Percentiles rank a stretch among this genome's conserved stretches.
Conservation (phyloP, 768 basidiomycete genomes). For the Symmetrospora coprosmae region DNA sequence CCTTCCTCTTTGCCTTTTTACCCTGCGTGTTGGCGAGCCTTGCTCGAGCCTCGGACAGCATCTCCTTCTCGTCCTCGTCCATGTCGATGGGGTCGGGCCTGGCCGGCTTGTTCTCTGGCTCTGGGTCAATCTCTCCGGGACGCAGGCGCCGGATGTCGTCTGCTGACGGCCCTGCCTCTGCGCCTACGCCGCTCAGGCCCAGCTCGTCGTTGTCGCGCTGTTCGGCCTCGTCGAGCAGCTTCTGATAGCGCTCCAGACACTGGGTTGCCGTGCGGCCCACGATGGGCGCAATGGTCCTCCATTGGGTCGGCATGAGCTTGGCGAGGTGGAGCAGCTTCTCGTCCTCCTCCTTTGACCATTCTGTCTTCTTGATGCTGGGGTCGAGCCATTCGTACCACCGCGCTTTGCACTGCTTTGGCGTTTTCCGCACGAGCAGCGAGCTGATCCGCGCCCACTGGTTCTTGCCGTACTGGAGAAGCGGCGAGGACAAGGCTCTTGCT, state of each 20-base stretch:
- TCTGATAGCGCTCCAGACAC: slow-evolving; percentile 95
- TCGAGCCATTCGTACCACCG: slow-evolving; percentile 52
- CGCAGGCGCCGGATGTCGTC: slow-evolving; percentile 78
- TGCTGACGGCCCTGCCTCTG: slow-evolving; percentile 69
- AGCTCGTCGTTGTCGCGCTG: slow-evolving; percentile 90
- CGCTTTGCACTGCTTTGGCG: slow-evolving; percentile 93
- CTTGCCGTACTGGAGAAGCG: slow-evolving; percentile 76
- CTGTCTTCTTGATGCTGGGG: slow-evolving; percentile 98
- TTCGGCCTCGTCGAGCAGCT: slow-evolving; percentile 91
- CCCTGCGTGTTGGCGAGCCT: slow-evolving; percentile 97
- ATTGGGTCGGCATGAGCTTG: slow-evolving; percentile 98
- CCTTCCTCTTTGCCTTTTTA: slow-evolving; percentile 98
- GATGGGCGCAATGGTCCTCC: slow-evolving; percentile 97
- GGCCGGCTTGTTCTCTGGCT: slow-evolving; percentile 96
- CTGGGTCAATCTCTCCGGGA: slow-evolving; percentile 95
- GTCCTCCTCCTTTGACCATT: slow-evolving; percentile 99
- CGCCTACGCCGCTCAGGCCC: slow-evolving; percentile 61
- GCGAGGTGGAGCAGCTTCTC: slow-evolving; percentile 95
- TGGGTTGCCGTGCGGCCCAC: slow-evolving; percentile 96
- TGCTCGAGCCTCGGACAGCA: slow-evolving; percentile 96
- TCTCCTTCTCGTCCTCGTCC: slow-evolving; percentile 99
- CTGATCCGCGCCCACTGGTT: slow-evolving; percentile 99
- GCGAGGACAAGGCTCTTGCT: not conserved
- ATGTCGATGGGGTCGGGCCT: slow-evolving; percentile 98
- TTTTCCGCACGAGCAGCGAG: slow-evolving; percentile 90